Base-by-base conservation (phyloP, 257 asterid genomes). In the Solanum chilense region DNA sequence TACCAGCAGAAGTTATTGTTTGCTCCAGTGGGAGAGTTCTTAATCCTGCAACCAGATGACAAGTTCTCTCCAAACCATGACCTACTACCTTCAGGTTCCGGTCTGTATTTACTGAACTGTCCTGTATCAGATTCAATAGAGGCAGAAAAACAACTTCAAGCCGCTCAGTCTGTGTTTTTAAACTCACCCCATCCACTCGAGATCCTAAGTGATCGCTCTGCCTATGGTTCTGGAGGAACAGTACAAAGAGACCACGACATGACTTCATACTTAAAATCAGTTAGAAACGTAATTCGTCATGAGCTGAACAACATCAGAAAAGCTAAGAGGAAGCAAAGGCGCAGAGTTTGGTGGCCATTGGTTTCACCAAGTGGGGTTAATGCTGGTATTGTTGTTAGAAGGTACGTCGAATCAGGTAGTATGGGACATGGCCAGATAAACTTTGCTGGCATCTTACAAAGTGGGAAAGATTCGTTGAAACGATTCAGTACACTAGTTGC, bases 151-250 rank as follows among this genome's bases (percentile, higher is more conserved):
- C 96, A 84, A 31, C 88, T 94, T 86, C 93, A 85, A 44, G 94
- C 95, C 3, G 99, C 99, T 1, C 94, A 88, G 83, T 62, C 91
- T 0, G 92, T 88, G 29, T 97, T 97, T 85, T 31, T 97, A 44
- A 95, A 93, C 92, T 89, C 98, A 0, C 99, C 99, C 1, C 99
- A 97, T 88, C 99, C 99, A 5, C 99, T 97, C 2, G 99, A 97
- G 91, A 95, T 96, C 60, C 85, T 97, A 82, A 95, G 98, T 10
- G 98, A 96, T 82, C 97, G 98, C 4, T 89, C 94, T 3, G 99
- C 99, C 25, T 97, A 97, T 85, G 98, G 99, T 14, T 91, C 95
- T 0, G 95, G 91, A 39, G 99, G 99, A n/a, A 89, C 92, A 49
- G 95, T 97, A 75, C 97, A 92, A 62, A 89, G 98, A 83, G 99